Evolutionary conservation across 768 basidiomycete species (phyloP), one percentile per base, ranked within the genome.

Genomic region (Astraeus odoratus): DNA sequence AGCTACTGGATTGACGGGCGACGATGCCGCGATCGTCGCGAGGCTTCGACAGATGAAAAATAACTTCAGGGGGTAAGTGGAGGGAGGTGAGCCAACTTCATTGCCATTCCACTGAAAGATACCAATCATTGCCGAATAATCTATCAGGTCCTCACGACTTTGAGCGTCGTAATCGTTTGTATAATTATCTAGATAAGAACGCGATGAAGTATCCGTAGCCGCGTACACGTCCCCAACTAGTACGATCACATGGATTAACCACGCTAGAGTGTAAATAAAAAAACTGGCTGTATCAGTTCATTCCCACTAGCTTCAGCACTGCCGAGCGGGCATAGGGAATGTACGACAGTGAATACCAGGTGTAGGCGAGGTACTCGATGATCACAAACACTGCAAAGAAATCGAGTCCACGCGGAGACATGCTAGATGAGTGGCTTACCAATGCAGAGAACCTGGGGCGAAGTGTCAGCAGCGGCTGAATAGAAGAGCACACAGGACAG

Each of bases 261-360:
- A n/a, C 40, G 43, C 37, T 43, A 42, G 31, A 23, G 20, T 30
- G 26, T 39, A 36, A 24, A 31, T 24, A 25, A 43, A 35, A 23
- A 27, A 46, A 41, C 37, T 56, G 27, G 8, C 23, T 8, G 4
- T 16, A 36, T 43, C 43, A 63, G 39, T 40, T 39, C 59, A 76
- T 59, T 3, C 75, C 83, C 46, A 89, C 70, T 25, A 78, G 60
- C 61, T 79, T 88, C 47, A 77, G 69, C 34, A 88, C 77, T 10
- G 82, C 83, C 2, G 79, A 60, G 44, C 92, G 77, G 2, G 93
- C 93, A 56, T 94, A 95, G 3, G 93, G 93, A 54, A 97, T 90
- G 68, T 94, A 96, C 6, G 83, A 85, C 24, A 87, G 66, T 41
- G 76, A 80, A 62, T 86, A 94, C 91, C 92, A 96, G 18, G 84